These are phyloP conservation scores for Anethum foeniculum DNA, from an alignment of 140 eudicot genomes.

Conservation along the genomic window DNA sequence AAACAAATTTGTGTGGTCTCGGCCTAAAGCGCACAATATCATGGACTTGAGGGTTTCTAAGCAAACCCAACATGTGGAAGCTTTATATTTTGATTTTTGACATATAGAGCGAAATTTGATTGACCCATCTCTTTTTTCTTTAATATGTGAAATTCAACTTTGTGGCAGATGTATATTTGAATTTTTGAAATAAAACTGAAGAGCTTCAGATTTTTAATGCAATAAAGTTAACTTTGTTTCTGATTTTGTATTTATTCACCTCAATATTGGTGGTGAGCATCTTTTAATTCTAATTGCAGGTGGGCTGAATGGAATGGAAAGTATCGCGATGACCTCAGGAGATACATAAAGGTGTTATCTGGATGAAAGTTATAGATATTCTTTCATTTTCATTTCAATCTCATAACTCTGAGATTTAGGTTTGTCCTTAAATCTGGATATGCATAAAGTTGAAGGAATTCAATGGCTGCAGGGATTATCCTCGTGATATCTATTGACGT, in stretches of 20 bases:
- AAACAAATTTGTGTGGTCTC: too few species aligned
- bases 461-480: background rate
- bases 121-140: background rate
- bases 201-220: background rate
- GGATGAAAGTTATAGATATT: background rate
- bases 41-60: too few species aligned
- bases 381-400: background rate
- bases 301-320: slow-evolving; percentile 99
- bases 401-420: background rate
- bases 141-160: background rate
- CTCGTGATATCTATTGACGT: background rate
- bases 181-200: background rate
- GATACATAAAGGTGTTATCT: slow-evolving; percentile 65
- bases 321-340: slow-evolving; percentile 90
- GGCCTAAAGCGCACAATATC: too few species aligned
- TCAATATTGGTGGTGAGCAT: background rate
- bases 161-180: background rate
- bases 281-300: slow-evolving; percentile 36
- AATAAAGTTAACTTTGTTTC: background rate
- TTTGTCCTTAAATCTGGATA: background rate
- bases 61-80: too few species aligned
- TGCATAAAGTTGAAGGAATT: background rate
- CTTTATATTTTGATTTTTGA: background rate
- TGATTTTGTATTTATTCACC: background rate
- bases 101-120: background rate